phyloP scores from a whole-genome alignment of 108 stramenopile species.

The Bacterosira constricta region DNA sequence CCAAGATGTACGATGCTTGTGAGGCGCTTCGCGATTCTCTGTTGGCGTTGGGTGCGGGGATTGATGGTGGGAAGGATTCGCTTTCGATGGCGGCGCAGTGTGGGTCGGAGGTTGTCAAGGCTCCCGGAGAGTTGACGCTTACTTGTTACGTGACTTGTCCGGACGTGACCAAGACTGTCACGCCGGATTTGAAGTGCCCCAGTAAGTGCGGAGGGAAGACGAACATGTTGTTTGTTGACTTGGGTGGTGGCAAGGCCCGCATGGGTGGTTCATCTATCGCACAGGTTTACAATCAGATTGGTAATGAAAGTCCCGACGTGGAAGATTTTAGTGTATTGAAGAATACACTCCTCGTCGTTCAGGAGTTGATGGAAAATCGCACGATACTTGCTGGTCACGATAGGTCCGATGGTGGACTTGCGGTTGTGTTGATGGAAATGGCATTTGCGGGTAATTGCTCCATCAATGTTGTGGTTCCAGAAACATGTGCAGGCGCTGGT shows the following conservation, averaged over 20 bases:
- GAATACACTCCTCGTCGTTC: constrained; percentile 89
- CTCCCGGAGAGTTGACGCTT: constrained; percentile 96
- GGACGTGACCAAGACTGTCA: constrained; percentile 93
- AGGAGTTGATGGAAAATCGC: constrained; percentile 82
- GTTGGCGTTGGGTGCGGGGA: constrained; percentile 88
- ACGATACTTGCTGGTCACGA: constrained; percentile 94
- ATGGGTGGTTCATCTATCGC: constrained; percentile 97
- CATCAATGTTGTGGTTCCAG: constrained; percentile 83
- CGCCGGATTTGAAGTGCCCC: constrained; percentile 94
- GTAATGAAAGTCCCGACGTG: constrained; percentile 91
- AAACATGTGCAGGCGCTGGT: constrained; percentile 56
- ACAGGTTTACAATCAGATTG: constrained; percentile 93
- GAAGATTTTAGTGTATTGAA: constrained; percentile 86
- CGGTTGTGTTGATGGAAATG: constrained; percentile 94
- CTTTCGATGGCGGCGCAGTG: constrained; percentile 98
- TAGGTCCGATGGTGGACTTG: constrained; percentile 95
- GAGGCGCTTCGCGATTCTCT: constrained; percentile 91
- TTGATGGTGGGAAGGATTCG: constrained; percentile 99
- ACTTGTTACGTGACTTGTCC: constrained; percentile 96
- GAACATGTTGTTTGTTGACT: constrained; percentile 87
- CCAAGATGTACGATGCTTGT: constrained; percentile 98
- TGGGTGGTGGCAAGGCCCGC: constrained; percentile 82
- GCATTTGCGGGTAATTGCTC: constrained; percentile 98
- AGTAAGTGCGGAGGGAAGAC: constrained; percentile 52
- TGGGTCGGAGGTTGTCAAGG: constrained; percentile 95